Evolutionary conservation across 768 basidiomycete genomes (phyloP), one percentile per base, ranked within the genome.

Genomic region (Hysterangium stoloniferum): DNA sequence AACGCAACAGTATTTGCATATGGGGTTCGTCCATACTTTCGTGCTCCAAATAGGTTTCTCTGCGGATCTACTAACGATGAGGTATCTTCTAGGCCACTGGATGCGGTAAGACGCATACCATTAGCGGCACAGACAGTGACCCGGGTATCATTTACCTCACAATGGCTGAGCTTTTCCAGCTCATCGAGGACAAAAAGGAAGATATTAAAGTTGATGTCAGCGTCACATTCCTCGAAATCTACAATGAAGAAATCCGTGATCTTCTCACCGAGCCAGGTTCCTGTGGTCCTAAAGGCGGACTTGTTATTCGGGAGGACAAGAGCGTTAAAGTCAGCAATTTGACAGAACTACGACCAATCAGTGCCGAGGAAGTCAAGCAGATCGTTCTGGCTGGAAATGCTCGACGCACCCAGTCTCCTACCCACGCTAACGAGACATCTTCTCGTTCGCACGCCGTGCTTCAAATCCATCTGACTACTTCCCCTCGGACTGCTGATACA

Each of bases 61-160:
- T n/a, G n/a, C n/a, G n/a, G 24, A 43, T 45, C 22, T 42, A 31
- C 49, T 29, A 17, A 44, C 42, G 5, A 45, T 22, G 37, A 13
- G 25, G 36, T 35, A 25, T 33, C 19, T 8, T 37, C 17, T 61
- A 98, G 96, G 96, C 96, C 20, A 98, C 96, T n/a, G 96, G 96
- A n/a, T 98, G 96, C 64, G 96, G 96, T 56, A 99, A 99, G 68
- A 99, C 96, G 4, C 94, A 98, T 67, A 99, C 96, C 17, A 97
- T 99, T 65, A 96, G 92, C 59, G 95, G 95, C 52, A 85, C 87
- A 32, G 84, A 86, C 38, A 63, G 65, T 19, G 86, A 95, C 64
- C 91, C 90, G 15, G 96, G 96, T 27, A 82, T 96, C 59, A 96
- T 98, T 64, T 93, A 98, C 67, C 76, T 91, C 52, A 92, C 93